Conservation (phyloP, 2,329 filamentous ascomycete genomes). For the Phialocephala subalpina region DNA sequence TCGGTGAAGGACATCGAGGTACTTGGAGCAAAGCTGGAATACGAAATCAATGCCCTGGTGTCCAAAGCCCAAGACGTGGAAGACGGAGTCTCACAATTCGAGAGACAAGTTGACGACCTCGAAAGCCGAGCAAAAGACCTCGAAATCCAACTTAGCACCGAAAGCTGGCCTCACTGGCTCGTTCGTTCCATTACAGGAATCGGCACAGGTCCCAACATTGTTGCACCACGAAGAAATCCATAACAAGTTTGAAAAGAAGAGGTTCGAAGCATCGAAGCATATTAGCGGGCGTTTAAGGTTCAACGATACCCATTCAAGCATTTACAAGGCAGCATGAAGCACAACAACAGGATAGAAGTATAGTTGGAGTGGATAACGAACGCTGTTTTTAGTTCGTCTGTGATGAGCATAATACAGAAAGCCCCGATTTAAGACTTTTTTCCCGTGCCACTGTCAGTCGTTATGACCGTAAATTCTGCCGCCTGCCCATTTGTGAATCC, state of each 20-base stretch:
- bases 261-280: conserved; percentile 27
- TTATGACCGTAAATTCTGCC: not conserved
- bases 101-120: conserved; percentile 77
- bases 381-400: conserved; percentile 29
- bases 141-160: conserved; percentile 50
- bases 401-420: conserved; percentile 36
- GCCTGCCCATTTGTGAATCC: not conserved
- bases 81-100: conserved; percentile 81
- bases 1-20: conserved; percentile 81
- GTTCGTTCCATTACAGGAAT: conserved; percentile 45
- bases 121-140: conserved; percentile 71
- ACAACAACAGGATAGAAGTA: not conserved
- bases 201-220: conserved; percentile 42
- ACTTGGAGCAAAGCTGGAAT: conserved; percentile 85
- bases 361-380: conserved; percentile 33
- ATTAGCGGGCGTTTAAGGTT: conserved; percentile 38
- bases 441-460: not conserved
- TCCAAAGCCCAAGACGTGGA: conserved; percentile 88
- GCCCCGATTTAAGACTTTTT: not conserved
- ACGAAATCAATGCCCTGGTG: conserved; percentile 84
- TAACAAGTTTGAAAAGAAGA: conserved; percentile 11
- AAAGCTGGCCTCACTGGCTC: conserved; percentile 45
- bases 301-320: conserved; percentile 38
- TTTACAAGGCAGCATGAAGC: conserved; percentile 32
- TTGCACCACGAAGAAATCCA: conserved; percentile 25